Evolutionary conservation across 163 green algal species (phyloP).

Genomic region (Chlamydomonas reinhardtii): DNA sequence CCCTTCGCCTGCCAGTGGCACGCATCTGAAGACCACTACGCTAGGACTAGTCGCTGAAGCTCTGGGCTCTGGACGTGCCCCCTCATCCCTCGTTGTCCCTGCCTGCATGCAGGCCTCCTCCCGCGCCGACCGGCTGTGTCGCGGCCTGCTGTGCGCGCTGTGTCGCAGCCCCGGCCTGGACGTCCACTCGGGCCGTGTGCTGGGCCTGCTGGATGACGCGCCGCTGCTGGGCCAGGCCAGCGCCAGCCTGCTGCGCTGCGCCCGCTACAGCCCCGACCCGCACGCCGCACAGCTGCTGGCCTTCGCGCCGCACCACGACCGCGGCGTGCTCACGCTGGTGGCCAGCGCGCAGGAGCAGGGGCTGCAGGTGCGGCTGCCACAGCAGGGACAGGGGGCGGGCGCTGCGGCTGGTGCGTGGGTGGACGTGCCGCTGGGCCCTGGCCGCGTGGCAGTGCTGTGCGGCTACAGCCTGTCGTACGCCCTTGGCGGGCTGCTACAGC

Average conservation of each 20-base stretch:
- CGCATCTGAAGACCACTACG: no score
- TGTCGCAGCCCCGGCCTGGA: neutral
- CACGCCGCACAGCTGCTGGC: neutral
- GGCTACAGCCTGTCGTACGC: constrained; percentile 6
- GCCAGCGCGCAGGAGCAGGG: neutral
- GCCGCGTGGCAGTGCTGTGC: neutral
- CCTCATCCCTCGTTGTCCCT: no score
- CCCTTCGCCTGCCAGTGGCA: neutral
- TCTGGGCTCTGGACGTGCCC: no score
- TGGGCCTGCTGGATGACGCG: neutral
- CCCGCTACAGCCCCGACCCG: neutral
- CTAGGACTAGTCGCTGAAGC: no score
- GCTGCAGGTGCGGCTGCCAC: constrained; percentile 7
- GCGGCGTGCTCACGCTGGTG: constrained; percentile 15
- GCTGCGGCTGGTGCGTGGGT: neutral
- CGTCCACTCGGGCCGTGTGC: neutral
- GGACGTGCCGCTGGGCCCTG: constrained; percentile 12
- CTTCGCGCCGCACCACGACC: constrained; percentile 8
- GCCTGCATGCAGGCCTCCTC: no score
- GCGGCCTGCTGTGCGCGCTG: neutral
- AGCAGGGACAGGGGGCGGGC: neutral
- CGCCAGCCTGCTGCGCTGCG: neutral
- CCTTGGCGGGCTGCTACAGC: neutral
- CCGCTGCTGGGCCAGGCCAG: neutral
- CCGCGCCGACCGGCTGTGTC: no score